Evolutionary conservation across 495 filamentous ascomycete genomes (phyloP), one percentile per base, ranked within the genome.

Genomic region (Parmelia sp.): DNA sequence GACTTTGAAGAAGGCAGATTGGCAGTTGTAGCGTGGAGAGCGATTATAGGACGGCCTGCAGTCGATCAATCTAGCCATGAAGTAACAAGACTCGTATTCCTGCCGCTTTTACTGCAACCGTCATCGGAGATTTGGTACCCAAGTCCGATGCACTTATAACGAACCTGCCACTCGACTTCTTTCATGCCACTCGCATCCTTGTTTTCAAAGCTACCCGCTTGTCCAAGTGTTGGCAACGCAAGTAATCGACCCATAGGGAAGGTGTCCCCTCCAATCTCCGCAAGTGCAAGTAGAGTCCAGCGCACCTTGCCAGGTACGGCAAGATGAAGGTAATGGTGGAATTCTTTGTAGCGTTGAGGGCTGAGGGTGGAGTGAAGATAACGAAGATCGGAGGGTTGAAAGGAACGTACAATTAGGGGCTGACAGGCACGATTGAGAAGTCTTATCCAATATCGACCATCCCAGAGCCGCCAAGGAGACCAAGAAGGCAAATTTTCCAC

Each of bases 381-480:
- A 49, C 78, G 75, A 12, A 83, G 73, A 71, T 87, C 82, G 2
- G 75, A 71, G 19, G 49, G 45, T 29, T 78, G 71, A 63, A 87
- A 80, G 3, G 86, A 83, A 8, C 79, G 78, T 27, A 89, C 63
- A 15, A 74, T 55, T 1, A 87, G 31, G 4, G 69, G 60, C 62
- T 67, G 68, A 3, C 71, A 69, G 1, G 79, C 66, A 21, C 69
- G 71, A 65, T 80, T 77, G 21, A 70, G 66, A 15, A 91, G 47
- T 6, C 86, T 82, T 42, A 96, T 75, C 93, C 93, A 97, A 76
- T 82, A 96, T 12, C 93, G 83, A 14, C 87, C 83, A 71, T 97
- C 93, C 83, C 85, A 96, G 1, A 94, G 76, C 4, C 67, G 67
- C 81, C 80, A 86, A 0, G 64, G 37, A n/a, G 68, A 71, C 77